A percentile compares a stretch with the other conserved stretches of the same genome.
Evolutionary conservation across 2,329 filamentous ascomycete species (phyloP).

Genomic region (Pestalotiopsis fici): DNA sequence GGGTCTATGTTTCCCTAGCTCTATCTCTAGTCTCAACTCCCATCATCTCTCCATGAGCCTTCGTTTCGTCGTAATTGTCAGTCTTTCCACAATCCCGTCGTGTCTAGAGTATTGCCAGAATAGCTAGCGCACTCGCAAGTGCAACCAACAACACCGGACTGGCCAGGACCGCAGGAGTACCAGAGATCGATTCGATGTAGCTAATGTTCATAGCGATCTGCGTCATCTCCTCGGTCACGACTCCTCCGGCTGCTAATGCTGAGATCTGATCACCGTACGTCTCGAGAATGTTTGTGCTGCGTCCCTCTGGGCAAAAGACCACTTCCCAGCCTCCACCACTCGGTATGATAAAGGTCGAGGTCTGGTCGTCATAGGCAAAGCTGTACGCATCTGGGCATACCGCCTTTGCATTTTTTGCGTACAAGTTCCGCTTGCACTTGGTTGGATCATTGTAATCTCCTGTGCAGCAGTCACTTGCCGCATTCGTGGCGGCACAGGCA

Average conservation of each 20-base stretch:
- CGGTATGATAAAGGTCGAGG: conserved; percentile 63
- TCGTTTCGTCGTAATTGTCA: neutral
- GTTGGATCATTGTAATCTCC: conserved; percentile 64
- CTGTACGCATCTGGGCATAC: conserved; percentile 86
- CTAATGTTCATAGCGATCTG: conserved; percentile 33
- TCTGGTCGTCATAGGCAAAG: conserved; percentile 65
- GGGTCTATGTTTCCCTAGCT: neutral
- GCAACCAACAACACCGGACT: conserved; percentile 12
- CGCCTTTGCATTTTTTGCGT: conserved; percentile 69
- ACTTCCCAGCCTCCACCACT: conserved; percentile 76
- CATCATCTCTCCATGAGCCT: neutral
- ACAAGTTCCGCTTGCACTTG: conserved; percentile 66
- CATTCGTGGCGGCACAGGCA: conserved; percentile 70
- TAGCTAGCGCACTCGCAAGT: neutral
- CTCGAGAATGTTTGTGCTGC: conserved; percentile 60
- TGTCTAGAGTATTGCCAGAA: neutral
- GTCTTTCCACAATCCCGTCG: neutral
- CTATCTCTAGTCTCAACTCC: neutral
- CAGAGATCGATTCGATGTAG: conserved; percentile 29
- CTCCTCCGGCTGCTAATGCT: conserved; percentile 44
- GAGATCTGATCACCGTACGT: conserved; percentile 52
- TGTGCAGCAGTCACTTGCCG: conserved; percentile 73
- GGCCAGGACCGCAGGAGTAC: neutral
- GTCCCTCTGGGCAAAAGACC: conserved; percentile 70
- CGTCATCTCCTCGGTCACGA: conserved; percentile 34